These are phyloP conservation scores for Puccinia hordei DNA, from an alignment of 1,284 basidiomycete genomes.

Conservation along the genomic window DNA sequence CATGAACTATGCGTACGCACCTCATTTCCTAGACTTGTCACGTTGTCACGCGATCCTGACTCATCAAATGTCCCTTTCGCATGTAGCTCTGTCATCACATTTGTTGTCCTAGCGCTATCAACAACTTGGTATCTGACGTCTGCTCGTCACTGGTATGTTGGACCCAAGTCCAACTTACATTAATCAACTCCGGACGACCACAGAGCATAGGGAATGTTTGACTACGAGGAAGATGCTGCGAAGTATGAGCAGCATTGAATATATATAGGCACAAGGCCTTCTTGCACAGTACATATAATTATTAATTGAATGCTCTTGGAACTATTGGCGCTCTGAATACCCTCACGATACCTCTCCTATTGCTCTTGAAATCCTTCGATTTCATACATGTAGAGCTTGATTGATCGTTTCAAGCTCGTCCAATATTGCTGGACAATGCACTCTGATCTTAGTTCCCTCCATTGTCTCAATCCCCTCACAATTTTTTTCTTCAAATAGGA, in stretches of 20 bases:
- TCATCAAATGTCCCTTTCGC: background rate
- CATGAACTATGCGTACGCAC: conserved; percentile 76
- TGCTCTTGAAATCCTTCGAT: background rate
- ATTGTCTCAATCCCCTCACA: too few species aligned
- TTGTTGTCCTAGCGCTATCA: conserved; percentile 30
- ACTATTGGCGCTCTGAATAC: background rate
- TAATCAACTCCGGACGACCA: background rate
- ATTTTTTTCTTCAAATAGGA: too few species aligned
- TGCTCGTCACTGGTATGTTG: conserved; percentile 44
- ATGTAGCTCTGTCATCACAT: conserved; percentile 44
- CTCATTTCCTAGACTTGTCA: conserved; percentile 51
- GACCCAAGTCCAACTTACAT: conserved; percentile 38
- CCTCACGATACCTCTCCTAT: background rate
- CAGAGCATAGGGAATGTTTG: too few species aligned
- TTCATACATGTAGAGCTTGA: background rate
- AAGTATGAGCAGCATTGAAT: background rate
- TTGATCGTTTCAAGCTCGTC: too few species aligned
- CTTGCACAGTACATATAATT: background rate
- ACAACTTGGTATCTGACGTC: conserved; percentile 35
- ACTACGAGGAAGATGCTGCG: background rate
- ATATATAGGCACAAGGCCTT: background rate
- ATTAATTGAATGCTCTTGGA: background rate
- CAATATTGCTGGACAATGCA: too few species aligned
- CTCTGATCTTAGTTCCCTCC: too few species aligned
- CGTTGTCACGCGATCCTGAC: background rate